Evolutionary conservation across 352 stramenopile species (phyloP).

Genomic region (Chrysophaeum taylorii): DNA sequence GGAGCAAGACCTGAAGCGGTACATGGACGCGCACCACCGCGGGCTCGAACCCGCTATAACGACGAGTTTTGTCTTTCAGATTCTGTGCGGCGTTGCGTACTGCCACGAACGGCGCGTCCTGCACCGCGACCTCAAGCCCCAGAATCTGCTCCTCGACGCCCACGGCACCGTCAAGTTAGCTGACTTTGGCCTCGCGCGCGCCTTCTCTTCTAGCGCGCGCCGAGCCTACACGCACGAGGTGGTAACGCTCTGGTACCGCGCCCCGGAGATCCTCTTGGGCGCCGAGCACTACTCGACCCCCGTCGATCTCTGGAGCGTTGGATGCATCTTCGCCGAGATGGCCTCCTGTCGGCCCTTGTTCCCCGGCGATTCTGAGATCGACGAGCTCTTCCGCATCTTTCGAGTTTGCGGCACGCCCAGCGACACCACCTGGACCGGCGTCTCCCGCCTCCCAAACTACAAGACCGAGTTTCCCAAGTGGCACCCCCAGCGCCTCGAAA

Average conservation of each 20-base stretch:
- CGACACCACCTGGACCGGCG: slow-evolving; percentile 77
- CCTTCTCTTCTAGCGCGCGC: slow-evolving; percentile 41
- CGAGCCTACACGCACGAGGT: slow-evolving; percentile 83
- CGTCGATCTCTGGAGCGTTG: slow-evolving; percentile 74
- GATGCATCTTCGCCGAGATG: slow-evolving; percentile 87
- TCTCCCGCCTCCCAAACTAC: slow-evolving; percentile 86
- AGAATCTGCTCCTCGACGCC: slow-evolving; percentile 82
- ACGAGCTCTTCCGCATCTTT: slow-evolving; percentile 92
- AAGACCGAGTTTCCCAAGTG: slow-evolving; percentile 92
- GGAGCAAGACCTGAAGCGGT: slow-evolving; percentile 83
- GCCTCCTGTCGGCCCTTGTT: slow-evolving; percentile 58
- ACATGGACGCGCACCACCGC: slow-evolving; percentile 61
- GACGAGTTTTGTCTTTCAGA: slow-evolving; percentile 65
- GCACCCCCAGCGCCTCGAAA: slow-evolving; percentile 59
- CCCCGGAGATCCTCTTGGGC: slow-evolving; percentile 82
- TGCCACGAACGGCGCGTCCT: slow-evolving; percentile 90
- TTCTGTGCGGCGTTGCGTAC: slow-evolving; percentile 78
- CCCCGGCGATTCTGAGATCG: slow-evolving; percentile 82
- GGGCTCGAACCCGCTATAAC: slow-evolving; percentile 22
- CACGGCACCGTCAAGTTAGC: slow-evolving; percentile 74
- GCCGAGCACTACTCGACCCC: slow-evolving; percentile 81
- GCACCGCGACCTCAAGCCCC: slow-evolving; percentile 93
- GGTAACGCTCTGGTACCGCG: slow-evolving; percentile 87
- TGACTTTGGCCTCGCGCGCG: slow-evolving; percentile 77
- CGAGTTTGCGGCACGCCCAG: slow-evolving; percentile 64